Evolutionary conservation across 2,329 filamentous ascomycete species (phyloP).

Genomic region (Diaporthe capsici): DNA sequence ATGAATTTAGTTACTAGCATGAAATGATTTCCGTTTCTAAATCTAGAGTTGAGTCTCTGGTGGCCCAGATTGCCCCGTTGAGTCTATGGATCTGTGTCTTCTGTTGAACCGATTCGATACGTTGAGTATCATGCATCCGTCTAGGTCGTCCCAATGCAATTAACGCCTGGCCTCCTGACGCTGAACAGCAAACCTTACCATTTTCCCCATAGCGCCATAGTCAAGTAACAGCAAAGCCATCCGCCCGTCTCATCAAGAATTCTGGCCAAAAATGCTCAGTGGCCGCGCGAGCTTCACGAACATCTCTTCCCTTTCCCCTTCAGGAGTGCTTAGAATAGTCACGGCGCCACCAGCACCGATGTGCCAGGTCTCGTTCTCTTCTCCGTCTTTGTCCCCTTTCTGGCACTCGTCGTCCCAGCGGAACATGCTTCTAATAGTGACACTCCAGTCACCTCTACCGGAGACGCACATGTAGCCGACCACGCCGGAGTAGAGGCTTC

Average conservation of each 20-base stretch:
- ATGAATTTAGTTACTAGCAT: conserved; percentile 30
- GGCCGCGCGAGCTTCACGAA: conserved; percentile 77
- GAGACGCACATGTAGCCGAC: conserved; percentile 91
- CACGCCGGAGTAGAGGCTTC: conserved; percentile 89
- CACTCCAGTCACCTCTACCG: conserved; percentile 90
- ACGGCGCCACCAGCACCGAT: conserved; percentile 93
- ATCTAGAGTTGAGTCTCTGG: conserved; percentile 35
- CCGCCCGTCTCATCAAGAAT: conserved; percentile 40
- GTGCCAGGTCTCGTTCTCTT: conserved; percentile 75
- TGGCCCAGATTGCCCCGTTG: conserved; percentile 42
- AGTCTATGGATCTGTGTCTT: conserved; percentile 42
- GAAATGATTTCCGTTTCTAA: conserved; percentile 29
- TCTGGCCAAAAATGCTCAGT: conserved; percentile 62
- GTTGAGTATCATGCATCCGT: conserved; percentile 47
- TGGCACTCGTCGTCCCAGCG: conserved; percentile 77
- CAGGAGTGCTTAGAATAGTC: conserved; percentile 83
- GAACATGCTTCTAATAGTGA: conserved; percentile 88
- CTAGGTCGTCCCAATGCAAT: conserved; percentile 30
- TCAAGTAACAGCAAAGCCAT: not conserved
- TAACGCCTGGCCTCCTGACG: conserved; percentile 26
- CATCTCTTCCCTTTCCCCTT: conserved; percentile 94
- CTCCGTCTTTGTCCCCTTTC: conserved; percentile 48
- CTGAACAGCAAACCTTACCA: not conserved
- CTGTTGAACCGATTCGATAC: conserved; percentile 43
- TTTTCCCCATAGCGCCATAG: not conserved